Evolutionary conservation across 371 early-diverging fungal species (phyloP), one percentile per base, ranked within the genome.

Genomic region (Mortierella sp.): DNA sequence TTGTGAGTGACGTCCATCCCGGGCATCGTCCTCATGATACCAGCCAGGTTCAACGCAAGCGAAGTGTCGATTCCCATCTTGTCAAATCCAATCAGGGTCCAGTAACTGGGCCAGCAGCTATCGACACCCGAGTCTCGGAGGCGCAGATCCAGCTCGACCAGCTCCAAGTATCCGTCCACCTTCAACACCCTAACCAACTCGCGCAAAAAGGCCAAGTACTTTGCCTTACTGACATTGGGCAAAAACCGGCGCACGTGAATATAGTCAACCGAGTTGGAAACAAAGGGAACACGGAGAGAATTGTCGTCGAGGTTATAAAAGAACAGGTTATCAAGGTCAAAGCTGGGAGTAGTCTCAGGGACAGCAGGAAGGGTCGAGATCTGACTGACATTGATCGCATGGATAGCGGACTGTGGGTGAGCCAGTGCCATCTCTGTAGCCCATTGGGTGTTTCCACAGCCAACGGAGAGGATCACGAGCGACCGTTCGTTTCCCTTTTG

Each of bases 241-340:
- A 85, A 54, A 74, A 85, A 85, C 10, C 85, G 76, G 7, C 85
- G 81, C 24, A 85, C 85, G 45, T 85, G 85, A 48, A 85, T 85
- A 55, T 79, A 85, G 70, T 85, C 85, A 38, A 85, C 85, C 14
- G 82, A 81, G 73, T 85, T 85, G 70, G 85, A 85, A 58, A 77
- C 82, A 60, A 85, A 85, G 38, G 85, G 85, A 8, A 85, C 72
- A 16, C 65, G 72, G 28, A 85, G 72, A n/a, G 81, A 85, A 55
- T 85, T 81, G 44, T 85, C 85, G 60, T 85, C 85, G 77, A 85
- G 75, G 50, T 85, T 85, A 68, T 85, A 85, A 65, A 85, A 85
- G 73, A 85, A 85, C 21, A 85, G 74, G 65, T 85, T 85, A 24
- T 85, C 85, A 50, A 85, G 85, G 44, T 85, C 85, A 72, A 85